A percentile compares a stretch with the other conserved stretches of the same genome.
Evolutionary conservation across 352 stramenopile genomes (phyloP).

Genomic region (Globisporangium acanthophoron): DNA sequence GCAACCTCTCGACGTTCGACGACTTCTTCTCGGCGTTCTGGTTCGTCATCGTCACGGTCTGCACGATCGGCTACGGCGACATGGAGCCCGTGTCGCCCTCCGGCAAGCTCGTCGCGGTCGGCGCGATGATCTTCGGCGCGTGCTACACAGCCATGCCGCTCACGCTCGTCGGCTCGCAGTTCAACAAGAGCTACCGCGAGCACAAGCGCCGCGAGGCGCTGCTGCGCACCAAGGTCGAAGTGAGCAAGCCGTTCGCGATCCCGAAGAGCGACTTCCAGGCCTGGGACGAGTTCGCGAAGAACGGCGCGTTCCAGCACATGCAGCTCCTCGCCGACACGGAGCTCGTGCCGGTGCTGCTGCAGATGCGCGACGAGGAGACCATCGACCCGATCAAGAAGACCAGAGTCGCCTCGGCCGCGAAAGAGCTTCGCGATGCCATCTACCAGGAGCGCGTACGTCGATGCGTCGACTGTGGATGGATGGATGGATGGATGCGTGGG

Average conservation of each 20-base stretch:
- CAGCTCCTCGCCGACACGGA: constrained; percentile 25
- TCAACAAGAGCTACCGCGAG: constrained; percentile 79
- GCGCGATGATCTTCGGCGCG: constrained; percentile 78
- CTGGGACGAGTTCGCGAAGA: constrained; percentile 48
- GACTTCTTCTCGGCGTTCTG: constrained; percentile 83
- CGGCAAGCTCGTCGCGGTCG: constrained; percentile 64
- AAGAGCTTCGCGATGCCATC: constrained; percentile 47
- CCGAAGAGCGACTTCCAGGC: constrained; percentile 28
- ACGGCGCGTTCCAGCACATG: constrained; percentile 44
- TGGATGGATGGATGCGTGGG: background rate
- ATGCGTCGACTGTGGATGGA: background rate
- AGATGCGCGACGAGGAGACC: constrained; percentile 39
- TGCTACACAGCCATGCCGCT: constrained; percentile 81
- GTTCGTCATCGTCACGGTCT: constrained; percentile 80
- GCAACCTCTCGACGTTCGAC: constrained; percentile 62
- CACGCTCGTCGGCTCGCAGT: constrained; percentile 73
- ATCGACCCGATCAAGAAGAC: constrained; percentile 42
- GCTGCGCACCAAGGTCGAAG: constrained; percentile 63
- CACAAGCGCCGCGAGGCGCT: constrained; percentile 71
- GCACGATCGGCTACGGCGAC: constrained; percentile 70
- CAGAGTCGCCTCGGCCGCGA: constrained; percentile 19
- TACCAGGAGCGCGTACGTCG: constrained; percentile 37
- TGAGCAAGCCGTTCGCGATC: constrained; percentile 58
- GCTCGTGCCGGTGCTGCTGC: constrained; percentile 38
- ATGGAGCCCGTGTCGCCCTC: constrained; percentile 64